phyloP scores from a whole-genome alignment of 345 rosid genomes.

The Passiflora organensis region DNA sequence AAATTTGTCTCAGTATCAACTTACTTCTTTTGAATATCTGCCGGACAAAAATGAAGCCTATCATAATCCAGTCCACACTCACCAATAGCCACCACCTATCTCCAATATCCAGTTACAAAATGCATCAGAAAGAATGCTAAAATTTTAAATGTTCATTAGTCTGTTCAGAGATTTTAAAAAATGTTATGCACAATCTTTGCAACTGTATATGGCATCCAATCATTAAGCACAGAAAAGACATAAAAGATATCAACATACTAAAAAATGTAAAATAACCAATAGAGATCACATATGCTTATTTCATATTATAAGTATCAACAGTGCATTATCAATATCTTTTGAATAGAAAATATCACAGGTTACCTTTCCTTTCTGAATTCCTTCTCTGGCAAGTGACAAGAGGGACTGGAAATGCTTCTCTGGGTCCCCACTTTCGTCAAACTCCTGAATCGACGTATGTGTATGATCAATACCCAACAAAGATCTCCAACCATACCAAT shows the following conservation, averaged over 20 bases:
- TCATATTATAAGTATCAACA: too few species aligned
- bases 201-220: too few species aligned
- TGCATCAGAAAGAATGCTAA: constrained; percentile 2
- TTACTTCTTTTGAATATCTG: constrained; percentile 77
- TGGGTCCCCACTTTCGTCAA: constrained; percentile 85
- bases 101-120: constrained; percentile 8
- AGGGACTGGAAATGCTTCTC: constrained; percentile 81
- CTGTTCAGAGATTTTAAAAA: neutral
- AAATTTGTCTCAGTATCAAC: constrained; percentile 21
- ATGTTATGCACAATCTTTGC: neutral
- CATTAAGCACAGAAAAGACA: too few species aligned
- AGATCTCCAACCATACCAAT: constrained; percentile 6
- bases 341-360: neutral
- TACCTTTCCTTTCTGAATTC: constrained; percentile 90
- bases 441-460: constrained; percentile 78
- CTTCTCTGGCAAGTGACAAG: constrained; percentile 70
- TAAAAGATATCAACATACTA: too few species aligned
- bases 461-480: constrained; percentile 11
- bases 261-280: neutral
- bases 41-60: constrained; percentile 88
- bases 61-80: constrained; percentile 98
- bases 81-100: constrained; percentile 89
- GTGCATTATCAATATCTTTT: neutral
- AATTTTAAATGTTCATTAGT: too few species aligned
- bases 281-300: too few species aligned